Evolutionary conservation across 176 grass and related monocot genomes (phyloP), one percentile per base, ranked within the genome.

Genomic region (Eragrostis curvula): DNA sequence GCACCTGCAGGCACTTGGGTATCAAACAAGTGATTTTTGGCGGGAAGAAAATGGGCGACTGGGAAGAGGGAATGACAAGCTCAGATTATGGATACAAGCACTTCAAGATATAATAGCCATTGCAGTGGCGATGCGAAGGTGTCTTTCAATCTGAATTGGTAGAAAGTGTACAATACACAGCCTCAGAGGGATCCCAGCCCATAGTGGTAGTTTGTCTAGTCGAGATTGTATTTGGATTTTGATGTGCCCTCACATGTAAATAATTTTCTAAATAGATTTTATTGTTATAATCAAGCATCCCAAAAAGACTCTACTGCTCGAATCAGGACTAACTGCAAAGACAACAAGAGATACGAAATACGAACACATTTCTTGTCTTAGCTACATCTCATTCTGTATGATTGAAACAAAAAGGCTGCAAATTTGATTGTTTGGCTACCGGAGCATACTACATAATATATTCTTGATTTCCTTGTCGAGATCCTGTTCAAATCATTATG

Each of bases 1-100:
- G 43, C 52, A 66, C 73, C 5, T 77, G 45, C 88, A 98, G 92
- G 41, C 85, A 93, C 66, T 69, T 95, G 86, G 95, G 95, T 15
- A 94, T 93, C 56, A 91, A 98, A 81, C 95, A 91, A 70, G 92
- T 93, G 74, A 71, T 98, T 70, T 93, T 93, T 79, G 92, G 92
- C 11, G 88, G 95, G 39, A 88, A 74, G 68, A 83, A 83, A 27
- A 86, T 91, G 72, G 95, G 90, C 16, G 92, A 95, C 78, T 95
- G 84, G 88, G 95, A 93, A 87, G 95, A 98, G 53, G 90, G 95
- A 86, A 94, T 94, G 88, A 95, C 84, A 23, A 94, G 73, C 70
- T 52, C 92, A 6, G 87, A 91, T 68, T 83, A 85, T 73, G 95
- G 90, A 79, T 94, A 97, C 79, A 97, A 85, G 67, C 86, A 90